phyloP scores from a whole-genome alignment of 2,329 filamentous ascomycete genomes.

The Penicillium sp. region DNA sequence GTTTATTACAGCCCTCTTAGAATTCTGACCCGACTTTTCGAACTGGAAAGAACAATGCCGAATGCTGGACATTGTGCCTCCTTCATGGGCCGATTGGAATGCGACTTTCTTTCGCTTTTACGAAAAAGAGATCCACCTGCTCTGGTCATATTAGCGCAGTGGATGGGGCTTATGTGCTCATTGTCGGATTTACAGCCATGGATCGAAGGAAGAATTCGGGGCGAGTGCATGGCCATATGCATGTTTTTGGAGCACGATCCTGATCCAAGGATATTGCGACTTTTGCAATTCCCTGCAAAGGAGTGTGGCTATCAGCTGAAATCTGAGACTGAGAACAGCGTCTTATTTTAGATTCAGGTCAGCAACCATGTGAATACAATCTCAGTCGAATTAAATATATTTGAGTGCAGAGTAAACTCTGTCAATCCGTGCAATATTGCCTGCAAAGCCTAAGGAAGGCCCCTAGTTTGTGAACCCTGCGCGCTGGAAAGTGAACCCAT shows the following conservation, averaged over 20 bases:
- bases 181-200: constrained; percentile 30
- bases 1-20: constrained; percentile 27
- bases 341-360: not conserved
- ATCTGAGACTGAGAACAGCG: not conserved
- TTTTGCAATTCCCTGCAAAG: constrained; percentile 25
- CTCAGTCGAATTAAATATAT: no score
- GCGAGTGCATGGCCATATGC: constrained; percentile 32
- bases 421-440: no score
- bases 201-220: constrained; percentile 27
- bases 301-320: constrained; percentile 24
- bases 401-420: no score
- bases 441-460: no score
- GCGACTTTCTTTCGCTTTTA: constrained; percentile 25
- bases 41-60: constrained; percentile 16
- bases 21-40: constrained; percentile 17
- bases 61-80: constrained; percentile 24
- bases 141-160: constrained; percentile 29
- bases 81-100: constrained; percentile 29
- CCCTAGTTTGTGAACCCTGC: not conserved
- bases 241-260: constrained; percentile 27
- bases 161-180: constrained; percentile 33
- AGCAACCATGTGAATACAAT: not conserved
- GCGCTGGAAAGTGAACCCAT: not conserved
- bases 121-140: constrained; percentile 25
- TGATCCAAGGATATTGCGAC: constrained; percentile 20